A percentile compares a stretch with the other conserved stretches of the same genome.
These are phyloP conservation scores for Penicillium malachiteum DNA, from an alignment of 495 filamentous ascomycete genomes.

Conservation along the genomic window DNA sequence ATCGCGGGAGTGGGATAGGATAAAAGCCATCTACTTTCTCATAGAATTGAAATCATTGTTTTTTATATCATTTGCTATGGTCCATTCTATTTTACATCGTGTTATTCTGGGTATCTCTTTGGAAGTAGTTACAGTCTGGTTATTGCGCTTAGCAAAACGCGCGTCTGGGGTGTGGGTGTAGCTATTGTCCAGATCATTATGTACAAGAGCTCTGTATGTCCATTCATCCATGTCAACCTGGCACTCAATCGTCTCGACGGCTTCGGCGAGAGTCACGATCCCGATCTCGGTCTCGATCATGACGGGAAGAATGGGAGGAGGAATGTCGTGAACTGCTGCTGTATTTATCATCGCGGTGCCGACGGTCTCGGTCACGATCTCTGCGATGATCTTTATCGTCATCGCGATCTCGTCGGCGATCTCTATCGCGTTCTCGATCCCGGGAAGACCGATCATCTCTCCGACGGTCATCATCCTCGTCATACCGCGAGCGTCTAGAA, in stretches of 20 bases:
- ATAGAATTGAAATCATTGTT: constrained; percentile 23
- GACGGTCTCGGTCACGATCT: constrained; percentile 34
- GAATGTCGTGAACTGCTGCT: constrained; percentile 33
- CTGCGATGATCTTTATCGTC: constrained; percentile 29
- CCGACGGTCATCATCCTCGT: constrained; percentile 29
- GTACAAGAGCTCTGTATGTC: constrained; percentile 3
- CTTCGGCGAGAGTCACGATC: constrained; percentile 35
- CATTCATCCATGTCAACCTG: constrained; percentile 1
- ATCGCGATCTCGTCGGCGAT: constrained; percentile 29
- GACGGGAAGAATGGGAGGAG: constrained; percentile 33
- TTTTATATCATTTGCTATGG: constrained; percentile 2
- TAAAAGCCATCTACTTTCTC: constrained; percentile 30
- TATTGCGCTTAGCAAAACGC: no score
- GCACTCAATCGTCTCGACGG: constrained; percentile 29
- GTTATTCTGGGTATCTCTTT: constrained; percentile 24
- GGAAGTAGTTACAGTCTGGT: background rate
- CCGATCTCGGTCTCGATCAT: constrained; percentile 35
- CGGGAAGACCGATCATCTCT: constrained; percentile 34
- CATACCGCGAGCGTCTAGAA: constrained; percentile 32
- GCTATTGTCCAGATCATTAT: constrained; percentile 2
- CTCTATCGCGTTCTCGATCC: constrained; percentile 26
- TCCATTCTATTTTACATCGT: background rate
- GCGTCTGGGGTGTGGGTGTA: no score
- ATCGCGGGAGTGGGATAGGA: constrained; percentile 23
- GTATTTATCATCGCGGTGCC: constrained; percentile 34